These are phyloP conservation scores for Pythium rhizo-oryzae DNA, from an alignment of 352 stramenopile genomes.

Conservation along the genomic window DNA sequence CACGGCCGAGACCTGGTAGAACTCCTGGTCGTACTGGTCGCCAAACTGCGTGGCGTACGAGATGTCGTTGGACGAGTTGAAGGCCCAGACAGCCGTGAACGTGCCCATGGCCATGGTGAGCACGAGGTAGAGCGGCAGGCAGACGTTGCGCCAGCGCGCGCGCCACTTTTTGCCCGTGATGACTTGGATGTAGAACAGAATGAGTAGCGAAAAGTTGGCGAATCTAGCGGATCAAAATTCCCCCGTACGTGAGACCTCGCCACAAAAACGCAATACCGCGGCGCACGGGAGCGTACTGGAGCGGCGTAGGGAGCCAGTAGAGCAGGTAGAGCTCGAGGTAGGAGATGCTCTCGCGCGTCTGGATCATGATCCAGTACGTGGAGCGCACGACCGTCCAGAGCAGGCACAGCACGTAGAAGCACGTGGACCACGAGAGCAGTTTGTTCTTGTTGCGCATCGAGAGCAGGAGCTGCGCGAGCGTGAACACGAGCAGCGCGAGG, in stretches of 20 bases:
- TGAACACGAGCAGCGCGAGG: slow-evolving; percentile 69
- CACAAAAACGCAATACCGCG: background rate
- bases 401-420: slow-evolving; percentile 80
- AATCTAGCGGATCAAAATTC: slow-evolving; percentile 37
- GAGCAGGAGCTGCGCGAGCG: slow-evolving; percentile 64
- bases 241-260: too few species aligned
- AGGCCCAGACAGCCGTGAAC: slow-evolving; percentile 86
- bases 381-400: slow-evolving; percentile 82
- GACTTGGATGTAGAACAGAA: slow-evolving; percentile 90
- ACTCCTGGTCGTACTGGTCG: slow-evolving; percentile 85
- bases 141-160: slow-evolving; percentile 75
- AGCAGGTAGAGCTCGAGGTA: slow-evolving; percentile 86
- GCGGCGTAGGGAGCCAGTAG: slow-evolving; percentile 85
- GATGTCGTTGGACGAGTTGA: slow-evolving; percentile 86
- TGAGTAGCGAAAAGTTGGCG: slow-evolving; percentile 87
- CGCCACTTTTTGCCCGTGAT: slow-evolving; percentile 78
- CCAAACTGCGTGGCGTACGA: slow-evolving; percentile 61
- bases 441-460: slow-evolving; percentile 85
- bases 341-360: slow-evolving; percentile 69
- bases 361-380: slow-evolving; percentile 85
- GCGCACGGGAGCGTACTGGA: slow-evolving; percentile 45
- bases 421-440: slow-evolving; percentile 80
- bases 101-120: slow-evolving; percentile 83
- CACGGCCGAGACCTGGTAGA: slow-evolving; percentile 77
- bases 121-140: slow-evolving; percentile 80